Evolutionary conservation across 768 basidiomycete genomes (phyloP), one percentile per base, ranked within the genome.

Genomic region (Epithele typhae): DNA sequence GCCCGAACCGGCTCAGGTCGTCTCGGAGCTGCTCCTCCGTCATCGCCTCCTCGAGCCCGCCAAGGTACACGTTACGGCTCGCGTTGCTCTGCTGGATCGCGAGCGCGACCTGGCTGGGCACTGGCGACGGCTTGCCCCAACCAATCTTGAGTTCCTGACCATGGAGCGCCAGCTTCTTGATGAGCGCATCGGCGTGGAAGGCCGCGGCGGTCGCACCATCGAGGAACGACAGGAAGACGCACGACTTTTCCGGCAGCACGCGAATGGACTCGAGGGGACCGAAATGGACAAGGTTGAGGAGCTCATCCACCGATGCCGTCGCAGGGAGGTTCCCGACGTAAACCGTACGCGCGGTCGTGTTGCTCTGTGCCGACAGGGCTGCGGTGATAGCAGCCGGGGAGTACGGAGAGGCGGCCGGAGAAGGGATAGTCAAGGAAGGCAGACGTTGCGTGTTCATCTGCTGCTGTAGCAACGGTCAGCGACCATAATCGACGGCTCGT

Each of bases 91-190:
- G 90, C 57, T 79, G 81, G 45, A 98, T 95, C 1, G 94, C 92
- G 21, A 88, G 76, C 3, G 82, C 79, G 11, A 98, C 91, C 60
- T 86, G 82, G 21, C 82, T 79, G 1, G 92, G 90, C 3, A 98
- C 92, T 14, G 86, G 82, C 2, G 83, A 85, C 1, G 94, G 87
- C 64, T 98, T 96, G 22, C 95, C 96, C 95, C 95, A 99, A 18
- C 96, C 96, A 54, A 99, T 94, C 71, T 94, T 94, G 59, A 99
- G 83, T 65, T 97, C 96, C 64, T 96, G 92, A 3, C 87, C 90
- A 62, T 97, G 95, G 12, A 99, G 74, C 17, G 87, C 69, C 51
- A 98, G 70, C 65, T 96, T 97, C 73, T 96, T 93, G 64, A 97
- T 84, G 25, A 87, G 84, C 1, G 95, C 95, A 60, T 98, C 96